These are phyloP conservation scores for Ceratobasidium papillatum DNA, from an alignment of 1,284 basidiomycete species.

Conservation along the genomic window DNA sequence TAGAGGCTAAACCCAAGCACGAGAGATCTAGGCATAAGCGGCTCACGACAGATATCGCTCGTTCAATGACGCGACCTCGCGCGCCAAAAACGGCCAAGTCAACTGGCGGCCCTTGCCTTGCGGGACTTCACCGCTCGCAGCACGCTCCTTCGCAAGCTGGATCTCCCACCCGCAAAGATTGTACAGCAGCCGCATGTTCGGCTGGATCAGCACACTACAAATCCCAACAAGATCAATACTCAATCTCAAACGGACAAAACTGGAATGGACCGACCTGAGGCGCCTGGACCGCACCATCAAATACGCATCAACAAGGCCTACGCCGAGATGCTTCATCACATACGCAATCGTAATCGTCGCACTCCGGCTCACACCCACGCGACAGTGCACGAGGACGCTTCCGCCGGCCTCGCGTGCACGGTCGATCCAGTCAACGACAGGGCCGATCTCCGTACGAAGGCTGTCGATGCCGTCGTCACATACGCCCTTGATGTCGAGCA, in stretches of 20 bases:
- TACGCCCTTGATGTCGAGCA: slow-evolving; percentile 87
- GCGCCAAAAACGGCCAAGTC: slow-evolving; percentile 80
- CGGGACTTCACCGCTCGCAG: slow-evolving; percentile 55
- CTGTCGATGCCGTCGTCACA: slow-evolving; percentile 97
- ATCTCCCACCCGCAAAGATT: slow-evolving; percentile 95
- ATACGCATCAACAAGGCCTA: slow-evolving; percentile 92
- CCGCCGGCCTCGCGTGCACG: slow-evolving; percentile 82
- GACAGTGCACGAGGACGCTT: slow-evolving; percentile 93
- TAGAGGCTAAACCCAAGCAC: not conserved
- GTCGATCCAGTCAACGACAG: slow-evolving; percentile 94
- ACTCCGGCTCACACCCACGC: slow-evolving; percentile 92
- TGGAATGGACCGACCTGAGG: slow-evolving; percentile 57
- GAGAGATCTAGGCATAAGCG: not conserved
- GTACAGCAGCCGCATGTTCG: slow-evolving; percentile 91
- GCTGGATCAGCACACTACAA: slow-evolving; percentile 73
- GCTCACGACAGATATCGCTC: slow-evolving; percentile 70
- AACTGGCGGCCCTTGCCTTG: slow-evolving; percentile 54
- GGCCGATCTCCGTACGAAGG: slow-evolving; percentile 84
- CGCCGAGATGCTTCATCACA: slow-evolving; percentile 91
- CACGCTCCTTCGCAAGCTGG: slow-evolving; percentile 76
- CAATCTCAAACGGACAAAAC: slow-evolving; percentile 51
- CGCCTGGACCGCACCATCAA: slow-evolving; percentile 85
- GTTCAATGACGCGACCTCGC: slow-evolving; percentile 80
- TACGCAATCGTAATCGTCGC: slow-evolving; percentile 98
- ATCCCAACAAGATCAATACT: slow-evolving; percentile 57